A percentile compares a stretch with the other conserved stretches of the same genome.
Conservation (phyloP, 2,329 filamentous ascomycete species). For the Cytospora chrysosperma region DNA sequence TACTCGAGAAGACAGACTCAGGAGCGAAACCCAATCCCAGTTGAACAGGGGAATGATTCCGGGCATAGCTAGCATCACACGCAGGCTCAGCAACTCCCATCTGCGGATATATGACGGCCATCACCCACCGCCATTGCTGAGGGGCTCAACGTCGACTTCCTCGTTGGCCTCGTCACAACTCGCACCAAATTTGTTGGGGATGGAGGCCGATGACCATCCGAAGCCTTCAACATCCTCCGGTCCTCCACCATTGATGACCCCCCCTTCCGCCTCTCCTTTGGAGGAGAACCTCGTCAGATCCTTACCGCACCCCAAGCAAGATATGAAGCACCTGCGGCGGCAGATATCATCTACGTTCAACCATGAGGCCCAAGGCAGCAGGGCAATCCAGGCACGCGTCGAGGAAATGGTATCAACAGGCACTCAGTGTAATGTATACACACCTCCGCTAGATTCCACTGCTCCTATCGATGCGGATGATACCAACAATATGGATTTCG, state of each 20-base stretch:
- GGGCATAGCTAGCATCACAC: conserved; percentile 19
- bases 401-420: conserved; percentile 23
- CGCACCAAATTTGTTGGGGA: conserved; percentile 10
- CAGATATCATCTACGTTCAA: conserved; percentile 20
- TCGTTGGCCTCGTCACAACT: background rate
- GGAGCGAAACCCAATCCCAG: background rate
- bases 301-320: background rate
- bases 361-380: conserved; percentile 15
- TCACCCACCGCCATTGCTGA: conserved; percentile 6
- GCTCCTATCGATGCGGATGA: conserved; percentile 21
- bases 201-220: background rate
- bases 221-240: background rate
- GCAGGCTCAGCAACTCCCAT: conserved; percentile 21
- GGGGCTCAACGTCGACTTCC: background rate
- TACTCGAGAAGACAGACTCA: background rate
- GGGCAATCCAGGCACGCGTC: conserved; percentile 13
- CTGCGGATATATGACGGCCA: conserved; percentile 15
- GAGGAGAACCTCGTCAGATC: background rate
- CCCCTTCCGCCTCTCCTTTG: background rate
- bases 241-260: conserved; percentile 6
- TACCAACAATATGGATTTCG: conserved; percentile 22
- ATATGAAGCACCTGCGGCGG: conserved; percentile 20
- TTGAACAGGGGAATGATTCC: background rate
- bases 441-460: conserved; percentile 4
- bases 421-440: conserved; percentile 23